These are phyloP conservation scores for Suillus variegatus DNA, from an alignment of 768 basidiomycete species.

Conservation along the genomic window DNA sequence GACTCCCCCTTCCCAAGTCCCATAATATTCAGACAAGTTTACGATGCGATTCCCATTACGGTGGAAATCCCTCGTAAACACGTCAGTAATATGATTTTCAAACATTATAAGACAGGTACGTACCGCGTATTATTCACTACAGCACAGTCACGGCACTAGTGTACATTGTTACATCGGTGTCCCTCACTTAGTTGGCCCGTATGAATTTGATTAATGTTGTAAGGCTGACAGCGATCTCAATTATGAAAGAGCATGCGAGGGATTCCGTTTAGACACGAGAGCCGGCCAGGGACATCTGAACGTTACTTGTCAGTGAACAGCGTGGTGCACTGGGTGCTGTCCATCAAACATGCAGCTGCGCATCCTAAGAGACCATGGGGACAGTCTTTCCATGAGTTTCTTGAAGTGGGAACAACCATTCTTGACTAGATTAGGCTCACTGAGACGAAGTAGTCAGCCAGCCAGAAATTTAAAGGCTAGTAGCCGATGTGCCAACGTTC, in stretches of 20 bases:
- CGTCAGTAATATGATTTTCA: not conserved
- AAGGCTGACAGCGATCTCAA: not conserved
- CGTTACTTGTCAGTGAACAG: not conserved
- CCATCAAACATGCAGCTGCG: not conserved
- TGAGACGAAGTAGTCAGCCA: no score
- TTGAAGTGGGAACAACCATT: not conserved
- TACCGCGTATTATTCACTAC: not conserved
- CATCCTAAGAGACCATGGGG: not conserved
- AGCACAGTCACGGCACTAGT: no score
- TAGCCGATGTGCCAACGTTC: no score
- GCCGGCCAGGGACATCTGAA: not conserved
- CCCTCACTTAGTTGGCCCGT: not conserved
- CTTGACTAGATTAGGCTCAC: not conserved
- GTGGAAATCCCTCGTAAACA: not conserved
- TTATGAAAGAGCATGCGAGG: not conserved
- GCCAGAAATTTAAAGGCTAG: no score
- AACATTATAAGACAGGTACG: not conserved
- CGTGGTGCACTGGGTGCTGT: not conserved
- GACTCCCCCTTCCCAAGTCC: not conserved
- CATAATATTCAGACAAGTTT: not conserved
- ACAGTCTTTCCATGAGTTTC: not conserved
- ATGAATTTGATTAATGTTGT: no score
- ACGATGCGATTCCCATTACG: not conserved
- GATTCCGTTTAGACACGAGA: not conserved
- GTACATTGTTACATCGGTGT: not conserved